Evolutionary conservation across 495 filamentous ascomycete species (phyloP).

Genomic region (Xylaria grammica): DNA sequence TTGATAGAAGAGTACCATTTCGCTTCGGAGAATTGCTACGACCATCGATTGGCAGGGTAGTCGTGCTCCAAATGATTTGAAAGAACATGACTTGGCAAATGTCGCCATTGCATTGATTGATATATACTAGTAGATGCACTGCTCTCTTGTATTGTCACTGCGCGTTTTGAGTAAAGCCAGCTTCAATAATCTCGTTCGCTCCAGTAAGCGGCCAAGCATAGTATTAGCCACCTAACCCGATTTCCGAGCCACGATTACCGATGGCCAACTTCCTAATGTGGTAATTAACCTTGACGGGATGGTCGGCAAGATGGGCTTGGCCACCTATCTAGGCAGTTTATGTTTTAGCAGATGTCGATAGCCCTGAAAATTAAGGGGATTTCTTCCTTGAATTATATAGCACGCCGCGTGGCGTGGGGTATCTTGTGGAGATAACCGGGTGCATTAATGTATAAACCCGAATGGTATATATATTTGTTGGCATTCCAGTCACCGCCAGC

Average conservation of each 20-base stretch:
- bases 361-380: neutral
- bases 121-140: neutral
- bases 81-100: constrained; percentile 6
- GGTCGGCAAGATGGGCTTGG: constrained; percentile 7
- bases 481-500: neutral
- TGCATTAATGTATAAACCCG: neutral
- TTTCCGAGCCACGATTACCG: constrained; percentile 6
- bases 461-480: constrained; percentile 7
- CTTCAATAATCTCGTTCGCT: neutral
- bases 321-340: constrained; percentile 11
- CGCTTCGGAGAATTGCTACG: no score
- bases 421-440: constrained; percentile 7
- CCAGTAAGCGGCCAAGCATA: constrained; percentile 8
- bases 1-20: neutral
- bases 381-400: constrained; percentile 13
- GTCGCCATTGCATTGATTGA: neutral
- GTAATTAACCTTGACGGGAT: constrained; percentile 1
- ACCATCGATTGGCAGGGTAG: no score
- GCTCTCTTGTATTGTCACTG: neutral
- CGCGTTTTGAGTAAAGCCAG: constrained; percentile 9
- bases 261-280: constrained; percentile 10
- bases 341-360: constrained; percentile 3
- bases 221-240: constrained; percentile 19
- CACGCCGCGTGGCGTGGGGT: constrained; percentile 4
- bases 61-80: constrained; percentile 15